Conservation (phyloP, 2,329 filamentous ascomycete species). For the Rhynchosporium secalis region DNA sequence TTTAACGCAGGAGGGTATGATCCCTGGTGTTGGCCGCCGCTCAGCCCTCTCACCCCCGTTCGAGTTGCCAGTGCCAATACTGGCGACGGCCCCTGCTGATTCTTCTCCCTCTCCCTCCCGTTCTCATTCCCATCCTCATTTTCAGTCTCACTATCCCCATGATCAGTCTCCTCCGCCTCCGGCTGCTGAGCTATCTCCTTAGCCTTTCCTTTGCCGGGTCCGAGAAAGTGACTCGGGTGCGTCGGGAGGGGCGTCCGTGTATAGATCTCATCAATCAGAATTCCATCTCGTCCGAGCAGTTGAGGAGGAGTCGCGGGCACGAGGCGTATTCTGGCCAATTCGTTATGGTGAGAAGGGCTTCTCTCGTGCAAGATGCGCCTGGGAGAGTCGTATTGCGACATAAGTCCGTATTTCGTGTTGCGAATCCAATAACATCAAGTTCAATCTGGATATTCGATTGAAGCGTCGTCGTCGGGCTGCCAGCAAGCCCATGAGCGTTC, state of each 20-base stretch:
- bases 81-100: too few species aligned
- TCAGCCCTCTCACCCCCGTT: not conserved
- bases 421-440: not conserved
- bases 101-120: too few species aligned
- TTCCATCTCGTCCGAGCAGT: conserved; percentile 22
- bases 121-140: too few species aligned
- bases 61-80: too few species aligned
- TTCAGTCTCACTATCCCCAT: not conserved
- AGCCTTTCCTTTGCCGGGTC: conserved; percentile 26
- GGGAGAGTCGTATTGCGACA: conserved; percentile 27
- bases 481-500: conserved; percentile 15
- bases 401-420: conserved; percentile 10
- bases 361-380: conserved; percentile 33
- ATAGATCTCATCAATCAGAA: conserved; percentile 33
- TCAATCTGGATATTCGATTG: conserved; percentile 5
- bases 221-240: conserved; percentile 37
- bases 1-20: conserved; percentile 26
- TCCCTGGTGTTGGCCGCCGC: conserved; percentile 19
- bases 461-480: conserved; percentile 9
- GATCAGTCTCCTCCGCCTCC: not conserved
- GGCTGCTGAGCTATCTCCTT: conserved; percentile 22
- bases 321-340: conserved; percentile 24
- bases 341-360: conserved; percentile 32
- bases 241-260: conserved; percentile 39
- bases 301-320: conserved; percentile 28